phyloP scores from a whole-genome alignment of 108 stramenopile species.

The Skeletonema potamos region DNA sequence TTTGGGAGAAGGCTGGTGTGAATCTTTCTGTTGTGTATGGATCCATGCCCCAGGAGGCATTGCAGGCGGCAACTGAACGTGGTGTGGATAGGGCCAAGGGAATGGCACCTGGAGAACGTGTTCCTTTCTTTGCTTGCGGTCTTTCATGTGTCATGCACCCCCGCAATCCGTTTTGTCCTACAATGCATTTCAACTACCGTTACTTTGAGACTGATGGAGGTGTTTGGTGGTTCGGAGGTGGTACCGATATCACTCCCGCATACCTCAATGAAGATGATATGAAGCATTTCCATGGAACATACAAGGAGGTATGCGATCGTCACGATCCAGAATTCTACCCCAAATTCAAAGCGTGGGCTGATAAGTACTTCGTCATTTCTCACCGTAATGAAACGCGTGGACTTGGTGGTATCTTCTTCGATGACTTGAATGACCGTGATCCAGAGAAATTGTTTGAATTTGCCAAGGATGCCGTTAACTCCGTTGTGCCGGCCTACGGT shows the following conservation, averaged over 20 bases:
- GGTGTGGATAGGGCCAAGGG: conserved; percentile 93
- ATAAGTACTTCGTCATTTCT: conserved; percentile 93
- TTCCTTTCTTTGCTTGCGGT: conserved; percentile 98
- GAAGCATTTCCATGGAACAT: conserved; percentile 97
- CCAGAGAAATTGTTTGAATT: conserved; percentile 90
- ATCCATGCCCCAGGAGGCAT: conserved; percentile 90
- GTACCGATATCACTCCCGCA: conserved; percentile 98
- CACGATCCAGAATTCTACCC: conserved; percentile 96
- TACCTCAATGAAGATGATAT: conserved; percentile 96
- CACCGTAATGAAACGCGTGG: conserved; percentile 98
- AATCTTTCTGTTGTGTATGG: conserved; percentile 97
- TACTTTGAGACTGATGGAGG: conserved; percentile 99
- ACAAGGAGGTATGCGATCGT: conserved; percentile 98
- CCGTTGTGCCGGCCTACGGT: conserved; percentile 90
- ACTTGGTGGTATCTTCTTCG: conserved; percentile 98
- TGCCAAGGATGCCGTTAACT: conserved; percentile 79
- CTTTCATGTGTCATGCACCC: conserved; percentile 98
- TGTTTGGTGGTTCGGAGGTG: conserved; percentile 99
- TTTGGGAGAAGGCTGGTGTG: conserved; percentile 99
- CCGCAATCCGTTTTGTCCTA: conserved; percentile 94
- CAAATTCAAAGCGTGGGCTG: conserved; percentile 98
- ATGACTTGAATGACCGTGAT: conserved; percentile 94
- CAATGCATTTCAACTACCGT: conserved; percentile 99
- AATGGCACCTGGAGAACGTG: conserved; percentile 86
- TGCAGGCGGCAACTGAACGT: conserved; percentile 94